Evolutionary conservation across 192 early-diverging fungal genomes (phyloP).

Genomic region (Podila clonocystis): DNA sequence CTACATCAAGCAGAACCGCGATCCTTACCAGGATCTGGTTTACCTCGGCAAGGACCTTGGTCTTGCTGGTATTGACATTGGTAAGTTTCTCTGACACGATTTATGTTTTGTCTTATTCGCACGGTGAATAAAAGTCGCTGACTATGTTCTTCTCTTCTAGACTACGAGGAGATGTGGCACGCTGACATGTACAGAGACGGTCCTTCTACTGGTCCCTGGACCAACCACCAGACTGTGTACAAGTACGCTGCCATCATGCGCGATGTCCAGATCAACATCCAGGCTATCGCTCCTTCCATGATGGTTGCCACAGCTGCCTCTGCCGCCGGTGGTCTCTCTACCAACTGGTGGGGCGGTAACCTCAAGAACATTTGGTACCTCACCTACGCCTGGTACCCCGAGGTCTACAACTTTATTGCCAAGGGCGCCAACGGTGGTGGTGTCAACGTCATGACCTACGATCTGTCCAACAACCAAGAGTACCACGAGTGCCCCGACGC

Average conservation of each 20-base stretch:
- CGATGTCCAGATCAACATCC: conserved; percentile 23
- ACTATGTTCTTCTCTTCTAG: background rate
- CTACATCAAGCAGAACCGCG: conserved; percentile 35
- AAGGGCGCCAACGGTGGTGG: conserved; percentile 30
- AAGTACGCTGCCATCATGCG: conserved; percentile 28
- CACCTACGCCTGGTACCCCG: conserved; percentile 18
- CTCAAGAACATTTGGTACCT: conserved; percentile 36
- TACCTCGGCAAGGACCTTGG: conserved; percentile 51
- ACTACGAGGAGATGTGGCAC: conserved; percentile 34
- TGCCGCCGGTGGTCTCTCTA: conserved; percentile 21
- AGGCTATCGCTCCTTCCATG: conserved; percentile 8
- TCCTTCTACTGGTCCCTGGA: conserved; percentile 19
- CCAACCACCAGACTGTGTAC: conserved; percentile 20
- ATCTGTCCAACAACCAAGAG: conserved; percentile 43
- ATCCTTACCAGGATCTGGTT: conserved; percentile 49
- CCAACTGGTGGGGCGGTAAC: conserved; percentile 28
- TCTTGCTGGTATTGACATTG: conserved; percentile 46
- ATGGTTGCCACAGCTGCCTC: conserved; percentile 22
- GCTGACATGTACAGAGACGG: conserved; percentile 10
- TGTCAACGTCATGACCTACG: conserved; percentile 52
- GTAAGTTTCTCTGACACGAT: background rate
- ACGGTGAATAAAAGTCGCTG: background rate
- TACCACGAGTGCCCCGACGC: conserved; percentile 43
- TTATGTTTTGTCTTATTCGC: background rate
- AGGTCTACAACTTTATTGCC: conserved; percentile 37